phyloP scores from a whole-genome alignment of 306 rosid genomes.

The Amphicarpaea edgeworthii region DNA sequence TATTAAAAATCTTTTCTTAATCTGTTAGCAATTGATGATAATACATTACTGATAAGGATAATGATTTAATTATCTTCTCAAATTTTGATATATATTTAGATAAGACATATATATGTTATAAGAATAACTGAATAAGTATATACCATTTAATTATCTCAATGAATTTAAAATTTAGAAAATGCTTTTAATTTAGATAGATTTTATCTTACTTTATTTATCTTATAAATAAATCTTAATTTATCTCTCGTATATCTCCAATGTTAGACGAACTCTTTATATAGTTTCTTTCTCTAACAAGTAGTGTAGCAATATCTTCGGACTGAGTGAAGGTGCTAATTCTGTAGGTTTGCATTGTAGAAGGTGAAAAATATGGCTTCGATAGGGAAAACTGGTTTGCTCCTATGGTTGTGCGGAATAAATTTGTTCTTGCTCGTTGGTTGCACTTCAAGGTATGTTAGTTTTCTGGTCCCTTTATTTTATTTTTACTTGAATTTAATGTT shows the following conservation, averaged over 20 bases:
- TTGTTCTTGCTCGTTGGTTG: constrained; percentile 4
- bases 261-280: neutral
- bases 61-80: neutral
- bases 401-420: neutral
- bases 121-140: no score
- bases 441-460: constrained; percentile 16
- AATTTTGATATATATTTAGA: neutral
- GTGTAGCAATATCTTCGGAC: neutral
- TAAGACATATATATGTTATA: neutral
- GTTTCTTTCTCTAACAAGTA: neutral
- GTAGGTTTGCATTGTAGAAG: neutral
- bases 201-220: neutral
- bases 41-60: neutral
- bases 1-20: neutral
- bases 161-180: neutral
- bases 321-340: neutral
- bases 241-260: neutral
- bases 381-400: neutral
- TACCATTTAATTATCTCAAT: neutral
- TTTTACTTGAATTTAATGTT: no score
- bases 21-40: neutral
- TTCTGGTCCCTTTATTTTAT: no score
- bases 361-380: neutral
- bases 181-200: neutral
- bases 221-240: neutral